Percentiles rank a stretch among this genome's conserved stretches.
phyloP scores from a whole-genome alignment of 2,329 filamentous ascomycete species.

The Stromatinia cepivora region DNA sequence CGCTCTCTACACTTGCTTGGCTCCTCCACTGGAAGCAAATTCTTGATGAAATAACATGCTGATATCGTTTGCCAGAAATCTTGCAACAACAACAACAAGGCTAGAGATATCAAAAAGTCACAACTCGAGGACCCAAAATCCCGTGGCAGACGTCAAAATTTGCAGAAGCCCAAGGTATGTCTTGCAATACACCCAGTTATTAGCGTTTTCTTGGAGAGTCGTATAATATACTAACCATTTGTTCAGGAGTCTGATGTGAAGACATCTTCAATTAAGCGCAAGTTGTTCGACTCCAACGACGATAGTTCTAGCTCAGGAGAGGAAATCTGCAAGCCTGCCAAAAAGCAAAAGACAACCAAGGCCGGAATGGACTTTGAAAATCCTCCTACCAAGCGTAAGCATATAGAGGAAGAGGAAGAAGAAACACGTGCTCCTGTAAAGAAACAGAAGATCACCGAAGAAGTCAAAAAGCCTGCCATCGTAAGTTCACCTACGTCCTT shows the following conservation, averaged over 20 bases:
- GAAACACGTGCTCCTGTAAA: not conserved
- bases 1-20: not conserved
- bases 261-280: not conserved
- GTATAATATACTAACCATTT: not conserved
- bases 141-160: not conserved
- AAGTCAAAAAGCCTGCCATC: not conserved
- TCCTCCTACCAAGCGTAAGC: not conserved
- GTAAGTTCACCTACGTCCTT: not conserved
- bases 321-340: not conserved
- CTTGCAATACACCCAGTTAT: not conserved
- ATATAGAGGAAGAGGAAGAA: not conserved
- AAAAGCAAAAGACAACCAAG: not conserved
- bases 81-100: not conserved
- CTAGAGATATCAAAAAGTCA: not conserved
- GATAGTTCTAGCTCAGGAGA: not conserved
- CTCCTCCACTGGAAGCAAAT: not conserved
- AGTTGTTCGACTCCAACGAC: not conserved
- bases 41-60: not conserved
- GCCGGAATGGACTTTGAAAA: not conserved
- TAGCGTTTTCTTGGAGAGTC: fast-evolving
- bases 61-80: not conserved
- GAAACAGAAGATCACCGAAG: not conserved
- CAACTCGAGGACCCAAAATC: not conserved
- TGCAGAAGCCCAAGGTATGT: not conserved
- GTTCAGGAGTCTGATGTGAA: not conserved